Base-by-base conservation (phyloP, 2,329 filamentous ascomycete genomes). In the Fusarium sp. region DNA sequence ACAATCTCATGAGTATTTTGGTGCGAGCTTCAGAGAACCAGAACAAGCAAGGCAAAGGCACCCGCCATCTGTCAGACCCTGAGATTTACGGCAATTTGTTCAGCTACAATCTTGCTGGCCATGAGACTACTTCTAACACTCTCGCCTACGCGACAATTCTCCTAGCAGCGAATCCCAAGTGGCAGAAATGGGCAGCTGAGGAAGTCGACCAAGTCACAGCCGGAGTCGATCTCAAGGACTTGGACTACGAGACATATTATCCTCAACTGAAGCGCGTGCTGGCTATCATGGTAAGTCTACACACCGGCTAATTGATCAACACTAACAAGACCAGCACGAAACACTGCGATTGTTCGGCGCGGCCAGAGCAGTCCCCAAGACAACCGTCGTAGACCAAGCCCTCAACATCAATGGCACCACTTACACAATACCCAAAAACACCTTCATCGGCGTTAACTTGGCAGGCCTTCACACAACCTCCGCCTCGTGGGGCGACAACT, bases 1-100 rank as follows among this genome's bases (percentile, higher is more conserved):
- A 68, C 2, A 68, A 70, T 2, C 50, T 71, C 20, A 70, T 71
- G 68, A 71, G 56, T 36, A 60, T 68, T 19, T 54, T 71, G 5
- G 68, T 71, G 0, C 55, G 68, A 19, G 68, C 68, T 6, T 70
- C 68, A 1, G 65, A 71, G 40, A 55, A 67, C 14, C 23, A 61
- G 42, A 48, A 24, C 3, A 34, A 50, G 1, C 44, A 55, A 6
- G 36, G 46, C 3, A 68, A 62, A 20, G 61, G 74, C 3, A 50
- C 61, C 12, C 49, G 60, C 2, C 49, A 65, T 12, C 73, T 80
- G 30, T 80, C 72, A 1, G 78, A 80, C 44, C 60, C 64, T 1
- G 83, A 86, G 58, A 80, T 86, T 7, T 81, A 81, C 39, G 82
- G 83, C 15, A 85, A 85, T 44, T 73, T 84, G 45, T 83, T 83